Evolutionary conservation across 2,329 filamentous ascomycete genomes (phyloP).

Genomic region (Paraphoma sp.): DNA sequence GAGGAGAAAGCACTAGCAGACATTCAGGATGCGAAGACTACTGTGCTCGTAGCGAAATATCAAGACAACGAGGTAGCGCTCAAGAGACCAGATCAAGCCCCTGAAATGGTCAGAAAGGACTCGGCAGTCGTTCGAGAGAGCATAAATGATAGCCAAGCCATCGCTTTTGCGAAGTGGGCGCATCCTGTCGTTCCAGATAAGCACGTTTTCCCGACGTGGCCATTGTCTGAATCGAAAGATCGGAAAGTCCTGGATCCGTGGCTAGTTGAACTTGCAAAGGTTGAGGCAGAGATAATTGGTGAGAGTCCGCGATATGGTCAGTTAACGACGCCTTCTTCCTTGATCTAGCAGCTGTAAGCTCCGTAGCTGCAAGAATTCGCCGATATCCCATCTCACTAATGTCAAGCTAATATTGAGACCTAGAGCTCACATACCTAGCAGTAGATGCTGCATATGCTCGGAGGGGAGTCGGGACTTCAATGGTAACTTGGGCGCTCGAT

Average conservation of each 20-base stretch:
- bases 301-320: slow-evolving; percentile 10
- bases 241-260: slow-evolving; percentile 7
- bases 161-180: slow-evolving; percentile 11
- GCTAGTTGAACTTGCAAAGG: slow-evolving; percentile 5
- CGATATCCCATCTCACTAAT: background rate
- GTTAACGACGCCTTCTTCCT: background rate
- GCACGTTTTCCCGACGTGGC: background rate
- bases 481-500: slow-evolving; percentile 11
- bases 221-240: background rate
- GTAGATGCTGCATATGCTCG: slow-evolving; percentile 6
- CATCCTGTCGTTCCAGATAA: slow-evolving; percentile 1
- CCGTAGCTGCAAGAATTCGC: too few species aligned
- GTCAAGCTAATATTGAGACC: background rate
- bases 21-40: slow-evolving; percentile 7
- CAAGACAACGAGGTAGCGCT: background rate
- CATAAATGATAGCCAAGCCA: background rate
- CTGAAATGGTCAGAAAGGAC: background rate
- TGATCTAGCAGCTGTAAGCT: too few species aligned
- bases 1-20: slow-evolving; percentile 7
- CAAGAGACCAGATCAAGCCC: background rate
- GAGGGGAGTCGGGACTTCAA: slow-evolving; percentile 3
- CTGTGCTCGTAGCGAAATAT: slow-evolving; percentile 5
- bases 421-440: slow-evolving; percentile 13
- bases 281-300: slow-evolving; percentile 3
- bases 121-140: background rate